Evolutionary conservation across 169 alveolate genomes (phyloP).

Genomic region (Ophryocystis elektroscirrha): DNA sequence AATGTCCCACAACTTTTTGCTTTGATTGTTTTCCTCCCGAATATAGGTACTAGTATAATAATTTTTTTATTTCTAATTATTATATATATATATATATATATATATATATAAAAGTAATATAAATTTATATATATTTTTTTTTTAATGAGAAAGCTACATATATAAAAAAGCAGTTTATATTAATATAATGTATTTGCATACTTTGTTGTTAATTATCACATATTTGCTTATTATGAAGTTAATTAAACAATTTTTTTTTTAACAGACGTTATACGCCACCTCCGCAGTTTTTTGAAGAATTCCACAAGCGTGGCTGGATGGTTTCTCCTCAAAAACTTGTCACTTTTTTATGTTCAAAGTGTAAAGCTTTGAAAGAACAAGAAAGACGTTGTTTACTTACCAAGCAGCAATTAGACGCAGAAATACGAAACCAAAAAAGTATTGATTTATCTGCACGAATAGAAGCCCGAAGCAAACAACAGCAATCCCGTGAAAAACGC

Average conservation of each 20-base stretch:
- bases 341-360: conserved; percentile 54
- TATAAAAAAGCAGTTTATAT: too few species aligned
- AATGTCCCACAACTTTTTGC: conserved; percentile 65
- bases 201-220: too few species aligned
- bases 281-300: conserved; percentile 51
- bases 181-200: too few species aligned
- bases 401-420: conserved; percentile 48
- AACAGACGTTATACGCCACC: conserved; percentile 25
- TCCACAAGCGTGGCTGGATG: conserved; percentile 54
- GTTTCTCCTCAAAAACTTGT: conserved; percentile 56
- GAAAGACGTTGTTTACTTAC: conserved; percentile 50
- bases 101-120: too few species aligned
- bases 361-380: conserved; percentile 62
- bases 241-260: too few species aligned
- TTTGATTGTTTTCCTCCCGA: conserved; percentile 70
- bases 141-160: too few species aligned
- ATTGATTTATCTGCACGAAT: conserved; percentile 15
- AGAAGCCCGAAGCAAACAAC: conserved; percentile 5
- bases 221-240: too few species aligned
- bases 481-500: conserved; percentile 5
- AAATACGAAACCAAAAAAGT: conserved; percentile 35
- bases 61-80: too few species aligned
- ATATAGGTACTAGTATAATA: too few species aligned
- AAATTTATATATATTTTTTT: too few species aligned
- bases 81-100: too few species aligned